These are phyloP conservation scores for Sphaerobolus stellatus DNA, from an alignment of 1,284 basidiomycete genomes.

Conservation along the genomic window DNA sequence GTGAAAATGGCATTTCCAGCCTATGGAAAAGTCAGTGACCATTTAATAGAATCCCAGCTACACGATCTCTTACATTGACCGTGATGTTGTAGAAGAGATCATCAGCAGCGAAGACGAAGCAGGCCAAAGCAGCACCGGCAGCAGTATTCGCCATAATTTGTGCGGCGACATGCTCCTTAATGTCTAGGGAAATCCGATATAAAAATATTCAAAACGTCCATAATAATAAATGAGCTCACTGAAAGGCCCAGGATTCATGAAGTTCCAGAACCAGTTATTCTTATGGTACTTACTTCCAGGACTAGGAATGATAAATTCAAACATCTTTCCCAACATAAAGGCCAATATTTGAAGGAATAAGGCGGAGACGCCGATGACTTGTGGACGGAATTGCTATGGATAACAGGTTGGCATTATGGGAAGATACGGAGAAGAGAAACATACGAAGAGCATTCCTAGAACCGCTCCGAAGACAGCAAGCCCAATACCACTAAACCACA, in stretches of 20 bases:
- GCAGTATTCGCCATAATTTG: conserved; percentile 56
- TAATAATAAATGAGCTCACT: conserved; percentile 33
- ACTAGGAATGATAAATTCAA: conserved; percentile 49
- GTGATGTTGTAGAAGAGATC: conserved; percentile 49
- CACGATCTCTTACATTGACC: conserved; percentile 45
- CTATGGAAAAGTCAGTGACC: neutral
- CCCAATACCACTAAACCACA: conserved; percentile 48
- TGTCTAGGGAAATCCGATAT: conserved; percentile 32
- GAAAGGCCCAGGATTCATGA: conserved; percentile 55
- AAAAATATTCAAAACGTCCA: neutral
- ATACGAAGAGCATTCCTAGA: conserved; percentile 56
- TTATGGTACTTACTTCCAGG: conserved; percentile 23
- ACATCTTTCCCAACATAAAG: conserved; percentile 40
- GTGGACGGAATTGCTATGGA: conserved; percentile 34
- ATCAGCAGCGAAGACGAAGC: conserved; percentile 47
- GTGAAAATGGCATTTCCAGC: conserved; percentile 21
- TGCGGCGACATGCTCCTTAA: conserved; percentile 61
- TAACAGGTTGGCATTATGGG: neutral
- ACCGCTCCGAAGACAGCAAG: conserved; percentile 58
- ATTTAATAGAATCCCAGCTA: neutral
- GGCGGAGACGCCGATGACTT: conserved; percentile 56
- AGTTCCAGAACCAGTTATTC: conserved; percentile 48
- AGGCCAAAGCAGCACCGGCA: conserved; percentile 45
- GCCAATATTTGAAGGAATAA: conserved; percentile 56
- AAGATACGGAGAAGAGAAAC: conserved; percentile 16